phyloP scores from a whole-genome alignment of 2,329 filamentous ascomycete genomes.

The Didymella glomerata region DNA sequence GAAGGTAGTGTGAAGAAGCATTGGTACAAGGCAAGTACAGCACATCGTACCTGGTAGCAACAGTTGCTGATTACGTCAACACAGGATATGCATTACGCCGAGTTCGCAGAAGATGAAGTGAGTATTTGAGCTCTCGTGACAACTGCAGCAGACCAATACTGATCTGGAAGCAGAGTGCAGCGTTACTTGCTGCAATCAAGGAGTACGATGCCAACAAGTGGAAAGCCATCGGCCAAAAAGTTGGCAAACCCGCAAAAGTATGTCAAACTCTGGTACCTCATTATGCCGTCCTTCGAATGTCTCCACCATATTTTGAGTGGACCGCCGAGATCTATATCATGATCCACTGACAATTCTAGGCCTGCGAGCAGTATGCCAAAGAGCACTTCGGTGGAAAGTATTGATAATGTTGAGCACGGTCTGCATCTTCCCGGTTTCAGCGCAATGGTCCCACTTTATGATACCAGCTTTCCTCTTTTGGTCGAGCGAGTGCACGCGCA shows the following conservation, averaged over 20 bases:
- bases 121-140: slow-evolving; percentile 28
- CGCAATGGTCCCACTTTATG: slow-evolving; percentile 43
- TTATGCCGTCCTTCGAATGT: slow-evolving; percentile 1
- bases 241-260: slow-evolving; percentile 97
- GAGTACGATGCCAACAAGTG: slow-evolving; percentile 99
- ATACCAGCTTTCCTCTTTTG: slow-evolving; percentile 50
- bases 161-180: slow-evolving; percentile 68
- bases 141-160: slow-evolving; percentile 29
- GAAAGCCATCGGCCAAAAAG: slow-evolving; percentile 96
- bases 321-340: slow-evolving; percentile 4
- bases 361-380: slow-evolving; percentile 92
- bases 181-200: slow-evolving; percentile 91
- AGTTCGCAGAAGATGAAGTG: slow-evolving; percentile 97
- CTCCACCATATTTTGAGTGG: neutral
- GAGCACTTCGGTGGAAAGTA: slow-evolving; percentile 78
- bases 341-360: slow-evolving; percentile 58
- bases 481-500: slow-evolving; percentile 44
- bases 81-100: slow-evolving; percentile 98
- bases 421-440: slow-evolving; percentile 48
- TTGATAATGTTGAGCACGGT: slow-evolving; percentile 54
- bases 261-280: slow-evolving; percentile 28
- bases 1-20: slow-evolving; percentile 99
- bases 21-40: slow-evolving; percentile 85
- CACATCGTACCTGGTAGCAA: slow-evolving; percentile 19
- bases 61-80: slow-evolving; percentile 34